A percentile compares a stretch with the other conserved stretches of the same genome.
phyloP scores from a whole-genome alignment of 257 asterid species.

The Agastache rugosa region DNA sequence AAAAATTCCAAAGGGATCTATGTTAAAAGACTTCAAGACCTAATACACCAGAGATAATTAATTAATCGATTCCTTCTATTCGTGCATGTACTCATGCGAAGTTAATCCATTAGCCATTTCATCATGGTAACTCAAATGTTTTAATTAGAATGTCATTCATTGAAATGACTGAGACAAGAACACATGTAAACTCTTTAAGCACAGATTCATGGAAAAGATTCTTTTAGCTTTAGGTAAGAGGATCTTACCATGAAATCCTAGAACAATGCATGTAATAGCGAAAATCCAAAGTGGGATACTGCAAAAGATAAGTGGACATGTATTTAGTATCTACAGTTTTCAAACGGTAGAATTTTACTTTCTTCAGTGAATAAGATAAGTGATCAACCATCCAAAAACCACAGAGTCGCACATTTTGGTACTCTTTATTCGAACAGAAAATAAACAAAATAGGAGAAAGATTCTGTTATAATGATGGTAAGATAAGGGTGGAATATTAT shows the following conservation, averaged over 20 bases:
- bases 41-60: background rate
- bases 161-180: background rate
- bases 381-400: background rate
- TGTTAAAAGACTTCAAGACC: background rate
- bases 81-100: background rate
- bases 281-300: conserved; percentile 59
- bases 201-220: background rate
- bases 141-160: background rate
- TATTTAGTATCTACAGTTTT: conserved; percentile 5
- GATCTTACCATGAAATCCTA: conserved; percentile 56
- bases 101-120: conserved; percentile 6
- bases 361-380: conserved; percentile 10
- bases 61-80: background rate
- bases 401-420: background rate
- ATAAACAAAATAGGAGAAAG: background rate
- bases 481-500: too few species aligned
- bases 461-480: too few species aligned
- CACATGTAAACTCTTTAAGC: background rate
- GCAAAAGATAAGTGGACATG: conserved; percentile 33
- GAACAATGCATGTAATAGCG: conserved; percentile 51
- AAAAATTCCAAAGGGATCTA: too few species aligned
- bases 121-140: background rate
- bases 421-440: too few species aligned
- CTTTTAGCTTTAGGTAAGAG: conserved; percentile 15
- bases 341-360: background rate